Evolutionary conservation across 306 rosid species (phyloP).

Genomic region (Fragaria nilgerrensis): DNA sequence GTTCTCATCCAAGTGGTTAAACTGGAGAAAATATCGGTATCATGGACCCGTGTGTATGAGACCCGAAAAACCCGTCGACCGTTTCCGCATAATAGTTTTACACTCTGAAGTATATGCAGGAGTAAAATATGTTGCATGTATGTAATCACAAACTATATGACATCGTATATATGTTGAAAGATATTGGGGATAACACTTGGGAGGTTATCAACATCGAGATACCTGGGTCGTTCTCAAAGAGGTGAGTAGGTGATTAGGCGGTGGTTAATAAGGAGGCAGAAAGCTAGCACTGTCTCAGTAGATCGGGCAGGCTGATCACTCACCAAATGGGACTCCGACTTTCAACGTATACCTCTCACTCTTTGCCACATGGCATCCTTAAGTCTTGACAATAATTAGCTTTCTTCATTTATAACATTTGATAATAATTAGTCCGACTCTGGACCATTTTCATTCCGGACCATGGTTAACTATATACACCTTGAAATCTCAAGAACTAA

Average conservation of each 20-base stretch:
- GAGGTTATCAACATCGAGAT: constrained; percentile 10
- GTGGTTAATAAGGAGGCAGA: constrained; percentile 53
- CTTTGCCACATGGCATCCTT: constrained; percentile 39
- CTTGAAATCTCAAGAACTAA: background rate
- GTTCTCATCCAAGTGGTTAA: no score
- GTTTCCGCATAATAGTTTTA: no score
- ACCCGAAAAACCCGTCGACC: no score
- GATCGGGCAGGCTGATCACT: constrained; percentile 51
- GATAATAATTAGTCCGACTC: constrained; percentile 23
- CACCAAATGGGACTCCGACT: constrained; percentile 34
- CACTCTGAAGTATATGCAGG: no score
- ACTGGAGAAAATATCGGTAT: no score
- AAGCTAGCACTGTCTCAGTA: constrained; percentile 54
- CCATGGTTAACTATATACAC: background rate
- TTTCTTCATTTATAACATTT: background rate
- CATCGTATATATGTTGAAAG: background rate
- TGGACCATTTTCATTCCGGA: constrained; percentile 28
- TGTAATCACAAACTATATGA: background rate
- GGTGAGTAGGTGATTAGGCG: constrained; percentile 37
- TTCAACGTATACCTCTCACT: constrained; percentile 18
- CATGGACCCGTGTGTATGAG: no score
- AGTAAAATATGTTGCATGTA: background rate
- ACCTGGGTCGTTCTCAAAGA: constrained; percentile 29
- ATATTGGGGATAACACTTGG: background rate
- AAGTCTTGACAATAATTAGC: constrained; percentile 20